Evolutionary conservation across 2,329 filamentous ascomycete genomes (phyloP).

Genomic region (Triangularia verruculosa): DNA sequence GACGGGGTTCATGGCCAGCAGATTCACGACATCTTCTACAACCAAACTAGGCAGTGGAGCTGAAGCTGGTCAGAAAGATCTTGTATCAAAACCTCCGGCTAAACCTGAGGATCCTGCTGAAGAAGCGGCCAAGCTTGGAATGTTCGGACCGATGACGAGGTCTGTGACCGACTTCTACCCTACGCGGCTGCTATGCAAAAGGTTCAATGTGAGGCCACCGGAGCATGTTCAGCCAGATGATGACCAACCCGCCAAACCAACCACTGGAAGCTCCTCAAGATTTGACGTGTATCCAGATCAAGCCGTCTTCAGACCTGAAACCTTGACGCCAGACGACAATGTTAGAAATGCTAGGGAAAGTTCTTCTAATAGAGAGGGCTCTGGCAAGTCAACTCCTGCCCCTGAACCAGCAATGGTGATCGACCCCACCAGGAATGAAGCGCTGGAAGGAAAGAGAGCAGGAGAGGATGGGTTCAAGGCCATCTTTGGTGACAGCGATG

Average conservation of each 20-base stretch:
- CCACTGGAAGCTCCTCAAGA: slow-evolving; percentile 21
- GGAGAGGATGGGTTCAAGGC: slow-evolving; percentile 81
- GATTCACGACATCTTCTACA: slow-evolving; percentile 73
- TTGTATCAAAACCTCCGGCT: slow-evolving; percentile 47
- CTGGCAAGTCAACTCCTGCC: slow-evolving; percentile 8
- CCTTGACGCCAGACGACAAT: slow-evolving; percentile 5
- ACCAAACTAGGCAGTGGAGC: slow-evolving; percentile 30
- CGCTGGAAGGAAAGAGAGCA: slow-evolving; percentile 69
- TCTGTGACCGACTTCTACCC: slow-evolving; percentile 71
- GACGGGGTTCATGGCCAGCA: slow-evolving; percentile 86
- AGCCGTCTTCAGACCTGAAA: slow-evolving; percentile 11
- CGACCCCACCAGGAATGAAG: slow-evolving; percentile 74
- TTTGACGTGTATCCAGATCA: slow-evolving; percentile 23
- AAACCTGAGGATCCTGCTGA: slow-evolving; percentile 75
- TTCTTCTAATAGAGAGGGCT: slow-evolving; percentile 5
- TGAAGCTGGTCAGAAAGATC: slow-evolving; percentile 24
- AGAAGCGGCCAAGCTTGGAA: slow-evolving; percentile 81
- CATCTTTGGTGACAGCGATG: slow-evolving; percentile 88
- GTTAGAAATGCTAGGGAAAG: not conserved
- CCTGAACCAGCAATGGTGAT: slow-evolving; percentile 39
- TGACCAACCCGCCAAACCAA: slow-evolving; percentile 30
- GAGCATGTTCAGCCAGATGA: slow-evolving; percentile 60
- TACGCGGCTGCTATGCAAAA: slow-evolving; percentile 82
- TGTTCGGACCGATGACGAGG: slow-evolving; percentile 89
- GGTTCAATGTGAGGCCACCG: slow-evolving; percentile 83